Evolutionary conservation across 768 basidiomycete genomes (phyloP).

Genomic region (Nevesoporus exiguus): DNA sequence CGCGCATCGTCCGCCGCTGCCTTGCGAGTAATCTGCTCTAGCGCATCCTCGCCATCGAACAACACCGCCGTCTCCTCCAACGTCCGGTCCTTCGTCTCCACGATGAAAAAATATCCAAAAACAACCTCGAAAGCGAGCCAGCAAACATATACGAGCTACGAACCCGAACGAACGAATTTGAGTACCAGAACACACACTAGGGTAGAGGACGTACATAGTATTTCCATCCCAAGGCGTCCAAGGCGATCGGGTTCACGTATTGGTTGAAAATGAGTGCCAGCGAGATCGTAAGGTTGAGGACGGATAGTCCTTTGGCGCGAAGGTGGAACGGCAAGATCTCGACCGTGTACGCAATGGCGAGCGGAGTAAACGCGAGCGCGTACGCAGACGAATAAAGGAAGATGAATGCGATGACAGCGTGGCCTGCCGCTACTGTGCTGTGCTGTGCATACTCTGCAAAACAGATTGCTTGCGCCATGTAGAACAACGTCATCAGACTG

Average conservation of each 20-base stretch:
- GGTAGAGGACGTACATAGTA: constrained; percentile 54
- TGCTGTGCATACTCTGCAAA: constrained; percentile 53
- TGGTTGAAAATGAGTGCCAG: constrained; percentile 85
- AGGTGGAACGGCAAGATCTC: constrained; percentile 83
- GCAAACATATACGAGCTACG: constrained; percentile 61
- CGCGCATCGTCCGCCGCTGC: constrained; percentile 19
- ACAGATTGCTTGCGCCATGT: constrained; percentile 64
- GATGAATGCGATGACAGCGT: constrained; percentile 79
- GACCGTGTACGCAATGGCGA: constrained; percentile 82
- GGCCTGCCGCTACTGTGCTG: constrained; percentile 43
- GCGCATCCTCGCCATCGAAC: constrained; percentile 67
- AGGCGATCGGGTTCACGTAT: constrained; percentile 81
- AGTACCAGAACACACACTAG: not conserved
- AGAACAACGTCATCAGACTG: constrained; percentile 61
- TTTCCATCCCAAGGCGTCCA: constrained; percentile 63
- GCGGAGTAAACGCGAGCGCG: constrained; percentile 81
- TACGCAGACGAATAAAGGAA: constrained; percentile 80
- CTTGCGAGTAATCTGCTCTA: constrained; percentile 33
- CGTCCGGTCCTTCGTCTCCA: constrained; percentile 71
- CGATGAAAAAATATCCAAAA: constrained; percentile 62
- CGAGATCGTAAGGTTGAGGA: constrained; percentile 79
- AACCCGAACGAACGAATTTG: not conserved
- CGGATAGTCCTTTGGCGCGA: constrained; percentile 82
- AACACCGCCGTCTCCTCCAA: constrained; percentile 81
- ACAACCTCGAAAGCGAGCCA: constrained; percentile 67